These are phyloP conservation scores for Coniosporium apollinis DNA, from an alignment of 495 filamentous ascomycete genomes.

Conservation along the genomic window DNA sequence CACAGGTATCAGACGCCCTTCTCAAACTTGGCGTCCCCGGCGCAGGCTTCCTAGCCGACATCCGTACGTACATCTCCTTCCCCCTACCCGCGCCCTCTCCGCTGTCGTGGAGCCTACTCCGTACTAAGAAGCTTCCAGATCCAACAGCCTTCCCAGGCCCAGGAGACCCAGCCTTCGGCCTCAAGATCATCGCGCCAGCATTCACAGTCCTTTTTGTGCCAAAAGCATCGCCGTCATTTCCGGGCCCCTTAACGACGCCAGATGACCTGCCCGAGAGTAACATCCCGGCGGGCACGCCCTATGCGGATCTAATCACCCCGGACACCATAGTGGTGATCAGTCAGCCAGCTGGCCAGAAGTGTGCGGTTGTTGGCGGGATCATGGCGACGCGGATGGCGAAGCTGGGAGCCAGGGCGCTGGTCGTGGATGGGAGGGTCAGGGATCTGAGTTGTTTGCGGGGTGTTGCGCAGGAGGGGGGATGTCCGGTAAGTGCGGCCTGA, in stretches of 20 bases:
- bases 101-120: too few species aligned
- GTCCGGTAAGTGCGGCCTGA: too few species aligned
- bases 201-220: slow-evolving; percentile 47
- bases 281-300: slow-evolving; percentile 34
- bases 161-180: slow-evolving; percentile 11
- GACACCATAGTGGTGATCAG: slow-evolving; percentile 40
- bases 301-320: slow-evolving; percentile 37
- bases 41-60: slow-evolving; percentile 39
- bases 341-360: slow-evolving; percentile 41
- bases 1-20: slow-evolving; percentile 21
- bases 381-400: slow-evolving; percentile 46
- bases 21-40: slow-evolving; percentile 19
- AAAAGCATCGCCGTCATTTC: slow-evolving; percentile 19
- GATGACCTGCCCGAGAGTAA: slow-evolving; percentile 25
- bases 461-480: too few species aligned
- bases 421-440: slow-evolving; percentile 45
- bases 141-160: slow-evolving; percentile 4
- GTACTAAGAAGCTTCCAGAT: too few species aligned
- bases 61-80: slow-evolving; percentile 27
- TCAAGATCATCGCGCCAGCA: slow-evolving; percentile 37
- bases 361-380: slow-evolving; percentile 50
- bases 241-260: slow-evolving; percentile 10
- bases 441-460: slow-evolving; percentile 38
- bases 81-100: too few species aligned
- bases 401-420: slow-evolving; percentile 31